Evolutionary conservation across 768 basidiomycete species (phyloP).

Genomic region (Boletus subparvulus): DNA sequence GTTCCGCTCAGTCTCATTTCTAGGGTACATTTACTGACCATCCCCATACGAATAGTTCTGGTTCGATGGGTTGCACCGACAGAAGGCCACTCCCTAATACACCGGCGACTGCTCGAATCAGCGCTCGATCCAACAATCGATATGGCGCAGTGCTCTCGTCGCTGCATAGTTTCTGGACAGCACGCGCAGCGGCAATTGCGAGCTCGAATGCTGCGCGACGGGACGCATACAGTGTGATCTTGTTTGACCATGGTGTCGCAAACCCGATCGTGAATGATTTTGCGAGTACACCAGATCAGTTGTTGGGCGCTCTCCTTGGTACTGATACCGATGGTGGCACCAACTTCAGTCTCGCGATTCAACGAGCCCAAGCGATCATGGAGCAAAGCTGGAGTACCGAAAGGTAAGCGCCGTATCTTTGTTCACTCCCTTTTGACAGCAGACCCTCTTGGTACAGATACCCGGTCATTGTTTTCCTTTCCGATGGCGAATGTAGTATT

Average conservation of each 20-base stretch:
- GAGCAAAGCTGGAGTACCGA: slow-evolving; percentile 50
- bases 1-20: background rate
- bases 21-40: background rate
- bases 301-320: slow-evolving; percentile 40
- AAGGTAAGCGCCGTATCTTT: slow-evolving; percentile 33
- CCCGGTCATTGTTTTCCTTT: slow-evolving; percentile 41
- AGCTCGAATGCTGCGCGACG: slow-evolving; percentile 33
- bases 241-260: slow-evolving; percentile 37
- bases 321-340: slow-evolving; percentile 39
- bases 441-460: slow-evolving; percentile 2
- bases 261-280: slow-evolving; percentile 46
- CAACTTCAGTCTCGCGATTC: slow-evolving; percentile 43
- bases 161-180: slow-evolving; percentile 54
- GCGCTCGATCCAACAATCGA: slow-evolving; percentile 41
- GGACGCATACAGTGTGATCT: slow-evolving; percentile 57
- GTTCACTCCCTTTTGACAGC: background rate
- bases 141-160: slow-evolving; percentile 61
- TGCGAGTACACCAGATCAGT: slow-evolving; percentile 41
- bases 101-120: slow-evolving; percentile 41
- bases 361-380: slow-evolving; percentile 38
- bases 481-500: slow-evolving; percentile 49
- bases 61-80: slow-evolving; percentile 48
- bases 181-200: slow-evolving; percentile 42
- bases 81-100: slow-evolving; percentile 44
- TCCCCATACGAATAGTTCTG: slow-evolving; percentile 37